Base-by-base conservation (phyloP, 163 green algal genomes). In the Scenedesmus sp. region DNA sequence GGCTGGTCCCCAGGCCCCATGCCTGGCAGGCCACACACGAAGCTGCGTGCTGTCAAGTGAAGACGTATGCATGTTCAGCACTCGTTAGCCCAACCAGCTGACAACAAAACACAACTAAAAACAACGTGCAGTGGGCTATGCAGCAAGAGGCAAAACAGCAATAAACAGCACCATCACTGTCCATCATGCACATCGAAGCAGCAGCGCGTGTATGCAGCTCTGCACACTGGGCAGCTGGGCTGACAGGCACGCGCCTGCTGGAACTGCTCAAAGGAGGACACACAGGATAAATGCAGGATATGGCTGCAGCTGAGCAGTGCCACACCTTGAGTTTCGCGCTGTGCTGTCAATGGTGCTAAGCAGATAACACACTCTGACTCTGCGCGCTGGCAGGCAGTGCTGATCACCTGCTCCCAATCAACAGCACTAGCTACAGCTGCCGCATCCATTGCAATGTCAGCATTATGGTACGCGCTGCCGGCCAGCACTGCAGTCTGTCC, bases 311-410 rank as follows among this genome's bases (percentile, higher is more conserved):
- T 85, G 12, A 90, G 73, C 43, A 90, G 49, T 20, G 86, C 86
- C 35, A 85, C 46, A 18, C 86, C 86, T 30, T 76, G 42, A 30
- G 53, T 35, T 46, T 90, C 44, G 12, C 73, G 46, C 35, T 59
- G 59, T 6, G 70, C 86, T 26, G 79, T 61, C 43, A 90, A 30
- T 5, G 72, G 70, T 4, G 26, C 46, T 24, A 90, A 12, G 72
- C 86, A 90, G 15, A 90, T 90, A 44, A 72, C 86, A 76, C 86
- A 90, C 35, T 90, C 86, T 44, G 86, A 81, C 37, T 90, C 86
- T 33, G 22, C 86, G 2, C 70, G 42, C 18, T 85, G 22, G 44
- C 86, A 90, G 20, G 86, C 86, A 12, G 20, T 72, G 43, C 43
- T 73, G 49, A 90, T 49, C 44, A 90, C 33, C 6, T 43, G 26